phyloP scores from a whole-genome alignment of 768 basidiomycete species.

The Russula emetica region DNA sequence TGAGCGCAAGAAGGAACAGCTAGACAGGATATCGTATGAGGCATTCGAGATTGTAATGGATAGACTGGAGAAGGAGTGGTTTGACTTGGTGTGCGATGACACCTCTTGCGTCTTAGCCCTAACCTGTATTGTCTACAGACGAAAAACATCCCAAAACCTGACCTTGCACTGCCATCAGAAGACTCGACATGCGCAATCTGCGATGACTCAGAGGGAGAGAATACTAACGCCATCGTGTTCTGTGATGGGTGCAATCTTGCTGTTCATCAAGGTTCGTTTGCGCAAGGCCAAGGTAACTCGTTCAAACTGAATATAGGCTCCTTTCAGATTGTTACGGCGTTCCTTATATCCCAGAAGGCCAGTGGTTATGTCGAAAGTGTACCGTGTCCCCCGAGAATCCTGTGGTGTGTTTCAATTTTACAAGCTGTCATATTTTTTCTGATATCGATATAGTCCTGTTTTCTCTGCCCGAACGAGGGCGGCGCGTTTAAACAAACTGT shows the following conservation, averaged over 20 bases:
- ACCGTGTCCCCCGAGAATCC: conserved; percentile 96
- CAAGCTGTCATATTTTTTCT: neutral
- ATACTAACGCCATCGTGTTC: conserved; percentile 98
- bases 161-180: conserved; percentile 83
- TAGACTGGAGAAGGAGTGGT: conserved; percentile 98
- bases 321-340: conserved; percentile 92
- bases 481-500: conserved; percentile 98
- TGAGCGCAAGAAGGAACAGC: conserved; percentile 73
- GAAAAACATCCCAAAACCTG: conserved; percentile 88
- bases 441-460: conserved; percentile 63
- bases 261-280: conserved; percentile 87
- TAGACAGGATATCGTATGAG: conserved; percentile 73
- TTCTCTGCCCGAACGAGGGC: conserved; percentile 94
- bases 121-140: conserved; percentile 47
- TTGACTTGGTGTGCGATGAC: conserved; percentile 67
- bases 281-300: neutral
- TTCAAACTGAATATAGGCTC: neutral
- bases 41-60: conserved; percentile 97
- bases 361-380: conserved; percentile 98
- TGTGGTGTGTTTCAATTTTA: conserved; percentile 56
- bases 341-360: conserved; percentile 98
- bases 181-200: conserved; percentile 97
- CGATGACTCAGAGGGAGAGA: conserved; percentile 97
- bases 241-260: conserved; percentile 99
- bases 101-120: conserved; percentile 10